phyloP scores from a whole-genome alignment of 2,329 filamentous ascomycete genomes.

The Exophiala calicioides region DNA sequence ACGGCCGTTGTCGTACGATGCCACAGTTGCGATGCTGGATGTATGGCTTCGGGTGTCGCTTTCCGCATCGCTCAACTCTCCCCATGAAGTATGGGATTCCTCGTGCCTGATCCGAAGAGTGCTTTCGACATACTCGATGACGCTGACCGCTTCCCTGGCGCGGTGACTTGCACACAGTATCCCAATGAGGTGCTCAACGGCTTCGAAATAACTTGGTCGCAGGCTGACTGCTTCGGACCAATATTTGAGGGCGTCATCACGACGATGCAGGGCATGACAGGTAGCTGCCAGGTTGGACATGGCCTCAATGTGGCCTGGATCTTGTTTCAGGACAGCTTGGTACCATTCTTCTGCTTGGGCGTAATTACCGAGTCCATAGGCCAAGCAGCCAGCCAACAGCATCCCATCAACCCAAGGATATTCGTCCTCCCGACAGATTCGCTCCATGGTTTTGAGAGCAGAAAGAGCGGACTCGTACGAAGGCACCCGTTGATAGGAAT shows the following conservation, averaged over 20 bases:
- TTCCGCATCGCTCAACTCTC: conserved; percentile 61
- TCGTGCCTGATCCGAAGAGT: conserved; percentile 60
- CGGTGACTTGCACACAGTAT: conserved; percentile 79
- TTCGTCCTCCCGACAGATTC: conserved; percentile 73
- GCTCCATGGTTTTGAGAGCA: conserved; percentile 71
- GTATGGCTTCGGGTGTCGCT: conserved; percentile 58
- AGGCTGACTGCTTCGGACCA: conserved; percentile 84
- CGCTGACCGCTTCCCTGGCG: conserved; percentile 78
- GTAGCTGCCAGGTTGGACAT: conserved; percentile 92
- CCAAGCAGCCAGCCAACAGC: conserved; percentile 83
- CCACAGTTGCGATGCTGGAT: conserved; percentile 52
- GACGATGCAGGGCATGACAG: conserved; percentile 77
- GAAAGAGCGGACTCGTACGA: conserved; percentile 54
- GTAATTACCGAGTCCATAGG: conserved; percentile 86
- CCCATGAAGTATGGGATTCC: conserved; percentile 51
- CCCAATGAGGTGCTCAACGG: conserved; percentile 89
- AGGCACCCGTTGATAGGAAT: conserved; percentile 3
- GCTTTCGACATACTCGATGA: conserved; percentile 82
- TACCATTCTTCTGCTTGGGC: conserved; percentile 62
- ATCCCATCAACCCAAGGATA: conserved; percentile 95
- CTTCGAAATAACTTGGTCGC: conserved; percentile 87
- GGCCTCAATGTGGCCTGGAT: conserved; percentile 77
- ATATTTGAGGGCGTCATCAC: conserved; percentile 78
- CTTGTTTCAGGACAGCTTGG: conserved; percentile 57
- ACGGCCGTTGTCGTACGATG: conserved; percentile 56